These are phyloP conservation scores for Xylaria flabelliformis DNA, from an alignment of 495 filamentous ascomycete genomes.

Conservation along the genomic window DNA sequence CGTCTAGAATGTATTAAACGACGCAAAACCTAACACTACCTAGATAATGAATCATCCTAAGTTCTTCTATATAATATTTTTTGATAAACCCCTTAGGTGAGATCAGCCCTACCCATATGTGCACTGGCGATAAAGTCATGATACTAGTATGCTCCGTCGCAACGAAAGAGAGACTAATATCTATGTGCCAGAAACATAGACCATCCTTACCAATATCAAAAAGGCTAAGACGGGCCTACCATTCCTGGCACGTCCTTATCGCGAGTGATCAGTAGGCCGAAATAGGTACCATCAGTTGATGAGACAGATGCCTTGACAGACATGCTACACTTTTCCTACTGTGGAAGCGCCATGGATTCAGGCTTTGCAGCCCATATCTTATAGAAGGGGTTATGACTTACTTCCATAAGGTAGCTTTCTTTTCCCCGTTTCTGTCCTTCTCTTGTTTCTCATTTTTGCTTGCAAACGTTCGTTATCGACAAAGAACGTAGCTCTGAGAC, in stretches of 20 bases:
- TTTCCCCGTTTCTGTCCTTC: not conserved
- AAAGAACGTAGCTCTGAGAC: conserved; percentile 14
- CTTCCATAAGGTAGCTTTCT: not conserved
- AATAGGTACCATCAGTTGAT: not conserved
- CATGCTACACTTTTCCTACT: not conserved
- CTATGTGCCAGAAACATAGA: not conserved
- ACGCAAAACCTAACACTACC: not conserved
- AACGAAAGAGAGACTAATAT: not conserved
- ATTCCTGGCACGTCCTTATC: not conserved
- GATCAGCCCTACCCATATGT: not conserved
- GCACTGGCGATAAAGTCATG: not conserved
- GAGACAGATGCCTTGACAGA: not conserved
- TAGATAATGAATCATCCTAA: not conserved
- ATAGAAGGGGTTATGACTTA: not conserved
- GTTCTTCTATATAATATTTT: not conserved
- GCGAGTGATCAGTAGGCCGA: not conserved
- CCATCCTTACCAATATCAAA: not conserved
- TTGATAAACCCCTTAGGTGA: not conserved
- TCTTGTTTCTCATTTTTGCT: not conserved
- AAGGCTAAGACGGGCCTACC: not conserved
- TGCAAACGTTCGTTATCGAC: conserved; percentile 17
- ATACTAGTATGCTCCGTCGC: not conserved
- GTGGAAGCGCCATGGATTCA: not conserved
- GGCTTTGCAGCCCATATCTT: not conserved
- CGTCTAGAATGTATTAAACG: not conserved